These are phyloP conservation scores for Atkinsonella hypoxylon DNA, from an alignment of 2,329 filamentous ascomycete species.

Conservation along the genomic window DNA sequence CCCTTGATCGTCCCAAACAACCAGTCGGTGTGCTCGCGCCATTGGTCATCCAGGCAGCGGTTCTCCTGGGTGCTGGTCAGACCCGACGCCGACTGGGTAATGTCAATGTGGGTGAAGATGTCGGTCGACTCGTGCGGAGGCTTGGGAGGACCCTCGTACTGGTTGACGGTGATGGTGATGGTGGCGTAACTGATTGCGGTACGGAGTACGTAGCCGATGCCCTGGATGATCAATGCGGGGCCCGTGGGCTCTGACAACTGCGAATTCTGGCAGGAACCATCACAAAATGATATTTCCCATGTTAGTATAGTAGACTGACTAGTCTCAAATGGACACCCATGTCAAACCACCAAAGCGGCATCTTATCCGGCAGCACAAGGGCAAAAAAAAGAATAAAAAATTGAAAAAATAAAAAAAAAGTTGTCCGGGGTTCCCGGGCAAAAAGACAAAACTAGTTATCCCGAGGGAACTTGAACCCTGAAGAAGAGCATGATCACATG, in stretches of 20 bases:
- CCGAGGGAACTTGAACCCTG: no score
- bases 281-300: not conserved
- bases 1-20: constrained; percentile 66
- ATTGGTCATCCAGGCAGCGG: constrained; percentile 38
- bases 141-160: constrained; percentile 35
- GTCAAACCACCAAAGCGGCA: no score
- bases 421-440: not conserved
- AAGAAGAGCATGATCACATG: not conserved
- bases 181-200: constrained; percentile 59
- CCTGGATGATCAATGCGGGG: constrained; percentile 58
- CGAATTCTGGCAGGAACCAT: constrained; percentile 49
- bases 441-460: no score
- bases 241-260: constrained; percentile 57
- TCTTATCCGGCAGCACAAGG: not conserved
- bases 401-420: no score
- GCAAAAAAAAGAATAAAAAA: no score
- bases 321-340: no score
- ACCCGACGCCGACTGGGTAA: constrained; percentile 62
- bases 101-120: constrained; percentile 49
- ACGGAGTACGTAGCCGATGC: constrained; percentile 59
- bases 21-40: constrained; percentile 60
- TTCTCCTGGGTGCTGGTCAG: constrained; percentile 51
- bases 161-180: constrained; percentile 51
- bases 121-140: constrained; percentile 28
- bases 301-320: no score